phyloP scores from a whole-genome alignment of 73 alveolate genomes.

The Tetrahymena malaccensis region DNA sequence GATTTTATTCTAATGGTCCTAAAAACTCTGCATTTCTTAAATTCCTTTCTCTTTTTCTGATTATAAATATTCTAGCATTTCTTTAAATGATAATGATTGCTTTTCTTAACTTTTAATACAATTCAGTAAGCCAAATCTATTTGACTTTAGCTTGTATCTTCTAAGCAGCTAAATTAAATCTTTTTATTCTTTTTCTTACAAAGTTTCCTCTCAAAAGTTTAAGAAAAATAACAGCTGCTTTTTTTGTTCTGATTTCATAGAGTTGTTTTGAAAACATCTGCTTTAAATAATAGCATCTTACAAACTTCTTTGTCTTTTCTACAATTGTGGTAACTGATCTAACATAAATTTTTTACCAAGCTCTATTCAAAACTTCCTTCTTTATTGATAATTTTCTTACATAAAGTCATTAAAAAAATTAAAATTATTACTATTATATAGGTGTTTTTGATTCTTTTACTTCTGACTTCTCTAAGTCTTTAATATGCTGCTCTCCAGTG shows the following conservation, averaged over 20 bases:
- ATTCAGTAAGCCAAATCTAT: conserved; percentile 44
- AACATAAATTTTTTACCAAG: conserved; percentile 42
- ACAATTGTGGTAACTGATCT: conserved; percentile 36
- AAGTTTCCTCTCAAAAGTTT: conserved; percentile 44
- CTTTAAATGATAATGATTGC: conserved; percentile 34
- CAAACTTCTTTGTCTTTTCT: conserved; percentile 47
- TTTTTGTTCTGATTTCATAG: conserved; percentile 16
- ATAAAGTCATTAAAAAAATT: background rate
- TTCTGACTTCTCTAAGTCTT: background rate
- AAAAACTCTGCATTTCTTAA: background rate
- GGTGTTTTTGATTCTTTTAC: background rate
- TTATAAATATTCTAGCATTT: background rate
- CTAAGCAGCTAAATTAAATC: conserved; percentile 47
- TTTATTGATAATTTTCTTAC: background rate
- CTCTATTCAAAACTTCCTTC: conserved; percentile 12
- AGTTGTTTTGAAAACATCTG: conserved; percentile 37
- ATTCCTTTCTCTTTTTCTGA: background rate
- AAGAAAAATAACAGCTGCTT: conserved; percentile 35
- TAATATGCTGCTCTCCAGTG: background rate
- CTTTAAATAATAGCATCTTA: conserved; percentile 33
- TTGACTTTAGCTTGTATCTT: conserved; percentile 52
- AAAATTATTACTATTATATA: background rate
- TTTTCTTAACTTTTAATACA: conserved; percentile 44
- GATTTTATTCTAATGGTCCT: background rate
- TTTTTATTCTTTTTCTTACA: conserved; percentile 51